A percentile compares a stretch with the other conserved stretches of the same genome.
Conservation (phyloP, 371 early-diverging fungal genomes). For the Lichtheimia hyalospora region DNA sequence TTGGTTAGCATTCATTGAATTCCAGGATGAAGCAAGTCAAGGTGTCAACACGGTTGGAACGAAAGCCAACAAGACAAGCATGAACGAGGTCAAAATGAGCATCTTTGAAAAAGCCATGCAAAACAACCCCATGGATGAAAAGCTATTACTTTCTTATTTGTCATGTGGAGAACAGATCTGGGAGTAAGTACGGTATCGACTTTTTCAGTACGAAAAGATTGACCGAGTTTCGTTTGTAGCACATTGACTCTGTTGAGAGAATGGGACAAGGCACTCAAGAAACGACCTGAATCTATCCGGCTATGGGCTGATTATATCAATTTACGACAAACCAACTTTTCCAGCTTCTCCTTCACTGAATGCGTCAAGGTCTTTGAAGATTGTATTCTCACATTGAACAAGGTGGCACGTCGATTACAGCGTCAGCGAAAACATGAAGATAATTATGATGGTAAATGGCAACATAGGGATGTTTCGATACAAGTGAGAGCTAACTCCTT, state of each 20-base stretch:
- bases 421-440: constrained; percentile 4
- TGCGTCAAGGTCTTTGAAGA: constrained; percentile 68
- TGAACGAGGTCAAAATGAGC: constrained; percentile 69
- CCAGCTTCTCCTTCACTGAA: constrained; percentile 63
- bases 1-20: constrained; percentile 72
- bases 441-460: constrained; percentile 17
- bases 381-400: constrained; percentile 47
- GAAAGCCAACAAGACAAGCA: constrained; percentile 42
- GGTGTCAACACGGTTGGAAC: constrained; percentile 21
- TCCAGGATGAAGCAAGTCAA: constrained; percentile 62
- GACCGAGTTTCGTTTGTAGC: constrained; percentile 11
- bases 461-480: not conserved
- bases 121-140: constrained; percentile 58
- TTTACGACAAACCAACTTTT: constrained; percentile 71
- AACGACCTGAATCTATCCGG: constrained; percentile 42
- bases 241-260: constrained; percentile 60
- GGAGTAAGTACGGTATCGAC: constrained; percentile 48
- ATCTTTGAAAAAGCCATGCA: constrained; percentile 76
- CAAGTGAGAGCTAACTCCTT: not conserved
- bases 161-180: constrained; percentile 57
- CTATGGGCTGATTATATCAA: constrained; percentile 81
- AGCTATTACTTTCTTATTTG: constrained; percentile 62
- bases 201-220: not conserved
- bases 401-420: constrained; percentile 16
- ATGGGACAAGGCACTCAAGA: constrained; percentile 69